Evolutionary conservation across 75 land plant species (phyloP).

Genomic region (Picea glauca): DNA sequence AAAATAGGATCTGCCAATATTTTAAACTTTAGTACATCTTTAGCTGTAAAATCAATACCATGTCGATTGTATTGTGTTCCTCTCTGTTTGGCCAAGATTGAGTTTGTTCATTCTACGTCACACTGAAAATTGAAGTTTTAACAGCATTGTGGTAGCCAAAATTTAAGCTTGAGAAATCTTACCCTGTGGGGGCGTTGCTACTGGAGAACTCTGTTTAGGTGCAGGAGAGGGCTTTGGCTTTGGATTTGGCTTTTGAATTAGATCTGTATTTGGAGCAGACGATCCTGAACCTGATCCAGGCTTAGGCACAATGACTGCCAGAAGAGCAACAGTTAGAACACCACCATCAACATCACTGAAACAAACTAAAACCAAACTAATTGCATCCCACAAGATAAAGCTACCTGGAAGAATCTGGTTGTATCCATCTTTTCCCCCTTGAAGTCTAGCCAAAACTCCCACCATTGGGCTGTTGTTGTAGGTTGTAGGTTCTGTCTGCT

Average conservation of each 20-base stretch:
- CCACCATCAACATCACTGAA: slow-evolving; percentile 9
- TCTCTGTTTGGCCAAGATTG: too few relatives aligned
- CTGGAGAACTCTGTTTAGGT: neutral
- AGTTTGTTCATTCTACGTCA: too few relatives aligned
- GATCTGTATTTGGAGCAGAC: neutral
- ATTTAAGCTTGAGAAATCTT: neutral
- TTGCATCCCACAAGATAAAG: neutral
- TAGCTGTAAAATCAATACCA: too few relatives aligned
- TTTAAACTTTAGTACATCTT: too few relatives aligned
- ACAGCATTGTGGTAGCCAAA: too few relatives aligned
- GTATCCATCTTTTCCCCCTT: slow-evolving; percentile 19
- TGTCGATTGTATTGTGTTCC: too few relatives aligned
- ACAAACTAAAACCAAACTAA: neutral
- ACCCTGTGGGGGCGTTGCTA: neutral
- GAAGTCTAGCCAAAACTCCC: slow-evolving; percentile 70
- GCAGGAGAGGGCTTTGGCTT: neutral
- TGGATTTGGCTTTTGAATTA: neutral
- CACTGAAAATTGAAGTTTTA: too few relatives aligned
- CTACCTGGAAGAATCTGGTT: slow-evolving; percentile 51
- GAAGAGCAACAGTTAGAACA: neutral
- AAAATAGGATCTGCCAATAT: too few relatives aligned
- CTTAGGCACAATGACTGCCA: neutral
- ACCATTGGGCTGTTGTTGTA: slow-evolving; percentile 87
- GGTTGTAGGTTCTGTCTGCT: slow-evolving; percentile 95
- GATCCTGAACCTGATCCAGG: neutral